phyloP scores from a whole-genome alignment of 306 rosid genomes.

The Hippophae gyantsensis region DNA sequence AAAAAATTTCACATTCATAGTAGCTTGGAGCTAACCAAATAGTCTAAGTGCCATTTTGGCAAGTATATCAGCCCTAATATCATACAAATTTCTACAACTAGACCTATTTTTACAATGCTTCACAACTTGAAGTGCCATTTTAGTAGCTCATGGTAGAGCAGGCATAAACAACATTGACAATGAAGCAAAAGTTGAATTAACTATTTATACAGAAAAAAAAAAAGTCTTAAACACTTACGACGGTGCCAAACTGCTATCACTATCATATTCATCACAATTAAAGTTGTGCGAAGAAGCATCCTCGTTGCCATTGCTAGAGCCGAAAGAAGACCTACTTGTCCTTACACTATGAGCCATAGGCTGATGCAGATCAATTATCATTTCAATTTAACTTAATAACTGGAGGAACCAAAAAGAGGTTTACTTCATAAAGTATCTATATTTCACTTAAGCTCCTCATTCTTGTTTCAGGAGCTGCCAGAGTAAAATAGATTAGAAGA shows the following conservation, averaged over 20 bases:
- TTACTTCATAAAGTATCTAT: slow-evolving; percentile 17
- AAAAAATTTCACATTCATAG: neutral
- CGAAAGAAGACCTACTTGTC: slow-evolving; percentile 46
- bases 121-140: neutral
- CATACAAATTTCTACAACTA: too few relatives aligned
- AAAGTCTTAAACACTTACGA: slow-evolving; percentile 37
- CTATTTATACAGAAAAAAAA: slow-evolving; percentile 2
- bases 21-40: too few relatives aligned
- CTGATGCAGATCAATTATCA: slow-evolving; percentile 54
- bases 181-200: neutral
- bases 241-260: slow-evolving; percentile 68
- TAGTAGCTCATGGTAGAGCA: neutral
- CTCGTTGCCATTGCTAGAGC: slow-evolving; percentile 54
- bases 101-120: too few relatives aligned
- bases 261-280: slow-evolving; percentile 61
- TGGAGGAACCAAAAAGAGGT: slow-evolving; percentile 5
- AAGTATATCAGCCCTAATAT: too few relatives aligned
- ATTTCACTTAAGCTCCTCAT: slow-evolving; percentile 15
- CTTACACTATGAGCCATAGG: slow-evolving; percentile 57
- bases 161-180: neutral
- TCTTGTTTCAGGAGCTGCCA: slow-evolving; percentile 1
- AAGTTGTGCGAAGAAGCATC: slow-evolving; percentile 39
- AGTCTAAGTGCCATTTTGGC: too few relatives aligned
- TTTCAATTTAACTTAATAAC: slow-evolving; percentile 24
- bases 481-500: neutral